Base-by-base conservation (phyloP, 148 eudicot species). In the Cornus kousa region DNA sequence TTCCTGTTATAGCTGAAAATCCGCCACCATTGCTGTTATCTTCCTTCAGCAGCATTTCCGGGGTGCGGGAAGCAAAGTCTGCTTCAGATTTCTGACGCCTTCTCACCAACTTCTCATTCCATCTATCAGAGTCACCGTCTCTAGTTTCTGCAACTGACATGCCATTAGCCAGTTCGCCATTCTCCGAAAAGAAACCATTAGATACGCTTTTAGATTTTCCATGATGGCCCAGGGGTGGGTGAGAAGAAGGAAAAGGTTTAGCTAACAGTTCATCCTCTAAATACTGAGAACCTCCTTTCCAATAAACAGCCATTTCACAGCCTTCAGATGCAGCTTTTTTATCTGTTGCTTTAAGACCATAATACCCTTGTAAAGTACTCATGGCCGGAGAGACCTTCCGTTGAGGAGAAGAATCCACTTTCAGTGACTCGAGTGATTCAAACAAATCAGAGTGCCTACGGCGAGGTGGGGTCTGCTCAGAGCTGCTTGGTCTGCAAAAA, bases 351-450 rank as follows among this genome's bases (percentile, higher is more conserved):
- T 77, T 80, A 73, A 89, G 93, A 37, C 97, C 94, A 74, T 95
- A 93, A 78, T 89, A 95, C 24, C 94, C 97, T 82, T 87, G 94
- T 74, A 93, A 81, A 67, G 75, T 83, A 83, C 87, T 87, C 98
- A 95, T 93, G 78, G 97, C 97, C 65, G 92, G 92, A 23, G 97
- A 92, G 70, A 89, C 89, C 72, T 83, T 82, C 69, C 48, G 80
- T 53, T 88, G 86, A 70, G 94, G 83, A 73, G 97, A 84, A 48
- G 87, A 57, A 17, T 79, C 87, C 23, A 87, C 67, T 84, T 82
- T 88, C 77, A 95, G 86, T 8, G 93, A 86, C 46, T 85, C 87
- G 50, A 93, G 87, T 67, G 93, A 84, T 6, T 91, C 97, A 74
- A 90, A 87, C 46, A 90, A 68, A 83, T 95, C 97, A 64, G 93